Base-by-base conservation (phyloP, 169 alveolate species). In the Cyclospora cayetanensis region DNA sequence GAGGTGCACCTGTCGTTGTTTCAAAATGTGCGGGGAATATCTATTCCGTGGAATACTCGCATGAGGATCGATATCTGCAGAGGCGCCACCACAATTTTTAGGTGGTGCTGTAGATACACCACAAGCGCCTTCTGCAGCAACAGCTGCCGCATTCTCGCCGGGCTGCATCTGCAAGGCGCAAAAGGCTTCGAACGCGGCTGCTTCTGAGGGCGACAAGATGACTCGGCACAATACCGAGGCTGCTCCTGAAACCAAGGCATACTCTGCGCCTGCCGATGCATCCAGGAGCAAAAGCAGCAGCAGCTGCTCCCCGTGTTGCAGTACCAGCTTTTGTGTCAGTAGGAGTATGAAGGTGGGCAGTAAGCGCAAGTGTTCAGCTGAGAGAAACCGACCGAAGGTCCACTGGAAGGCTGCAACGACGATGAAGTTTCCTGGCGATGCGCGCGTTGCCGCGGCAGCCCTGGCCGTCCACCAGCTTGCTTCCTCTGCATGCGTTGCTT, bases 291-390 rank as follows among this genome's bases (percentile, higher is more conserved):
- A 43, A 41, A 76, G 25, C 41, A 76, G 34, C 9, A 76, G 86
- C 86, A 76, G 43, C 46, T 76, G 86, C 41, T 76, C 86, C 68
- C 86, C 86, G 15, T 76, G 60, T 66, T 76, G 86, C 86, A 76
- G 46, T 31, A 76, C 42, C 65, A 76, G 25, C 68, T 76, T 76
- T 12, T 76, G 86, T 37, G 68, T 66, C 39, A 76, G 68, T n/a
- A 76, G 86, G 43, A 76, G 27, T 66, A 76, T 41, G 46, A 43
- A 76, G 43, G 65, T 42, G 15, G 86, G 86, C 29, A 76, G 86
- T 2, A 76, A 29, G 20, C 46, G 65, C 68, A 76, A 41, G 27
- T 76, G 86, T 31, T 39, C 86, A 63, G 68, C 41, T 9, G 86
- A 76, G n/a, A 76, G 35, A 76, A 43, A 76, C 2, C 42, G 7